These are phyloP conservation scores for Claviceps spartinae DNA, from an alignment of 2,329 filamentous ascomycete genomes.

Conservation along the genomic window DNA sequence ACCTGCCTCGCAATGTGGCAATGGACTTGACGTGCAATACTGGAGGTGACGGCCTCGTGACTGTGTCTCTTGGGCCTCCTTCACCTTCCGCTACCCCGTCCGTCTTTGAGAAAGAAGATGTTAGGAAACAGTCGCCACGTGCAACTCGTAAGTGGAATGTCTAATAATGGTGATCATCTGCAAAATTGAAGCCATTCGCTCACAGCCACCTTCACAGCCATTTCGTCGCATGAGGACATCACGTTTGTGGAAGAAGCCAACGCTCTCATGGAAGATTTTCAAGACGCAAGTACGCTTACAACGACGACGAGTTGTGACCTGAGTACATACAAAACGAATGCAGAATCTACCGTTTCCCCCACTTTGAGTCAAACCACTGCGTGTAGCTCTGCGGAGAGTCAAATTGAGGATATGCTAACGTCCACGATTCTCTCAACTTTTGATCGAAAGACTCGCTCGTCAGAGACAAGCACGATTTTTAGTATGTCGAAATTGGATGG, in stretches of 20 bases:
- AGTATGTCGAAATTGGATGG: not conserved
- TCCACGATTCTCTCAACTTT: not conserved
- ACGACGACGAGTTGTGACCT: constrained; percentile 1
- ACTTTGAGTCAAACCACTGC: not conserved
- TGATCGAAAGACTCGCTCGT: not conserved
- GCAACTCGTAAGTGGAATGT: not conserved
- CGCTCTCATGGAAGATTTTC: not conserved
- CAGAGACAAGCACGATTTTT: not conserved
- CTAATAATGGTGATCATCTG: not conserved
- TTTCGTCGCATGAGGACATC: not conserved
- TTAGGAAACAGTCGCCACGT: not conserved
- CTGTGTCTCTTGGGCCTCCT: constrained; percentile 12
- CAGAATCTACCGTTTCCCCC: not conserved
- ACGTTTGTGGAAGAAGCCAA: not conserved
- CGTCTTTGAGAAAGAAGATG: not conserved
- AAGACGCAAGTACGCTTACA: not conserved
- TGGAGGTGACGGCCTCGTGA: constrained; percentile 20
- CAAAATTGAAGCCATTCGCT: not conserved
- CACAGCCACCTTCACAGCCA: not conserved
- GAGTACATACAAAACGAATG: not conserved
- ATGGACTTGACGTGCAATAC: constrained; percentile 16
- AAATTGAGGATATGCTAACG: not conserved
- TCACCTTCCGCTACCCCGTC: constrained; percentile 8
- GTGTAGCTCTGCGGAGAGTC: not conserved
- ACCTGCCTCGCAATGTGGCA: constrained; percentile 12